These are phyloP conservation scores for Umbelopsis vinacea DNA, from an alignment of 192 early-diverging fungal genomes.

Conservation along the genomic window DNA sequence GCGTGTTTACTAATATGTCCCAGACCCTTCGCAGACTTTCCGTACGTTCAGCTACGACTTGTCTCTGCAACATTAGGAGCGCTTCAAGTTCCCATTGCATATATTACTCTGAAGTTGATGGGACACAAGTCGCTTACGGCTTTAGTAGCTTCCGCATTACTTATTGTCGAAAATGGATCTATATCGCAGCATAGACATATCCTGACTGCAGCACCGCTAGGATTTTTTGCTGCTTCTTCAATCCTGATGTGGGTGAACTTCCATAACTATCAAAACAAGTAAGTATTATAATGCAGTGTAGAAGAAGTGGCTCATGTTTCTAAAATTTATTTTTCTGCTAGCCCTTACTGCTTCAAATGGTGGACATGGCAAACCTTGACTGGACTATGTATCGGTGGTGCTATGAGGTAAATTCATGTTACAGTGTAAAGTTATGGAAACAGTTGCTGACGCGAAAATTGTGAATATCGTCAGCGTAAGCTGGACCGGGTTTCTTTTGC, in stretches of 20 bases:
- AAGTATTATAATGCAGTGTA: background rate
- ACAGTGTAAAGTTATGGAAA: background rate
- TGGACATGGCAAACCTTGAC: conserved; percentile 86
- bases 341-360: conserved; percentile 74
- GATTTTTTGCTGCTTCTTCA: conserved; percentile 79
- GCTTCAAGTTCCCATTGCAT: conserved; percentile 77
- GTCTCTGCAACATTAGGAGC: conserved; percentile 79
- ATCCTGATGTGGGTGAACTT: conserved; percentile 85
- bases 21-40: conserved; percentile 40
- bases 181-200: conserved; percentile 77
- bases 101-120: conserved; percentile 78
- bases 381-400: conserved; percentile 74
- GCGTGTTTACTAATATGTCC: background rate
- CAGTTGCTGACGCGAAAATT: background rate
- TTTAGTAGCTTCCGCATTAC: conserved; percentile 72
- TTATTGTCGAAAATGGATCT: conserved; percentile 20
- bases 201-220: conserved; percentile 82
- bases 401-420: conserved; percentile 31
- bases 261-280: conserved; percentile 54
- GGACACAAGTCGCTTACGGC: conserved; percentile 75
- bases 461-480: conserved; percentile 65
- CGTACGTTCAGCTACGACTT: conserved; percentile 82
- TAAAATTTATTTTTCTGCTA: conserved; percentile 22
- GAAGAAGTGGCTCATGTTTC: background rate
- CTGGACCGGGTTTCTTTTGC: conserved; percentile 89